Base-by-base conservation (phyloP, 2,329 filamentous ascomycete genomes). In the Rutstroemia sp. region DNA sequence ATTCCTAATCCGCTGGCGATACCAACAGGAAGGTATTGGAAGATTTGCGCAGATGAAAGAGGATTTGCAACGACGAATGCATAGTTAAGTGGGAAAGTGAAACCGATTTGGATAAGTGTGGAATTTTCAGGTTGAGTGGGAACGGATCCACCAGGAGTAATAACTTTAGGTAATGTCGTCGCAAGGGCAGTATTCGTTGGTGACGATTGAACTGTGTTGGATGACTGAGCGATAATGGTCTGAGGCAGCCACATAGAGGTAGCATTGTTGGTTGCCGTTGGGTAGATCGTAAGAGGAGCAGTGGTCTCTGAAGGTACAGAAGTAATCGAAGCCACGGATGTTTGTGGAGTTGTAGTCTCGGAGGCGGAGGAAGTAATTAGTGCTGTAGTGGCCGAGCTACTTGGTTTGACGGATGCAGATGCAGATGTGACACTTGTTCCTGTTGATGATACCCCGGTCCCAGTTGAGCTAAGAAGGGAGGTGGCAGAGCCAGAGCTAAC, bases 1-100 rank as follows among this genome's bases (percentile, higher is more conserved):
- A 72, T 60, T 2, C 72, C 66, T 47, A 95, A 75, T 47, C 82
- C 84, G 49, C 70, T 71, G 3, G 68, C 60, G 54, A 76, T 63
- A 47, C 88, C 89, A 52, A 76, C 65, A 0, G 91, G 91, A 4
- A 96, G 76, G 62, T 82, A 88, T 53, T 81, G 74, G 75, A 96
- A 95, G 66, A 99, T 89, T 72, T 97, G 92, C 41, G 83, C 83
- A 5, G 89, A 87, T 17, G 91, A 88, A 61, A 86, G 78, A 14
- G 83, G 77, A 60, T 87, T 83, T 21, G 75, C 76, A 10, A 87
- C 84, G 27, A 97, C 88, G 68, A 95, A 96, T 8, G 80, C 75
- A 71, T 94, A 99, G 74, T 95, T 92, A 64, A 95, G 79, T 1
- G 82, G 80, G 67, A 84, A 87, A 52, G 82, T 76, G 78, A 97